Percentiles rank a stretch among this genome's conserved stretches.
These are phyloP conservation scores for Choiromyces venosus DNA, from an alignment of 495 filamentous ascomycete genomes.

Conservation along the genomic window DNA sequence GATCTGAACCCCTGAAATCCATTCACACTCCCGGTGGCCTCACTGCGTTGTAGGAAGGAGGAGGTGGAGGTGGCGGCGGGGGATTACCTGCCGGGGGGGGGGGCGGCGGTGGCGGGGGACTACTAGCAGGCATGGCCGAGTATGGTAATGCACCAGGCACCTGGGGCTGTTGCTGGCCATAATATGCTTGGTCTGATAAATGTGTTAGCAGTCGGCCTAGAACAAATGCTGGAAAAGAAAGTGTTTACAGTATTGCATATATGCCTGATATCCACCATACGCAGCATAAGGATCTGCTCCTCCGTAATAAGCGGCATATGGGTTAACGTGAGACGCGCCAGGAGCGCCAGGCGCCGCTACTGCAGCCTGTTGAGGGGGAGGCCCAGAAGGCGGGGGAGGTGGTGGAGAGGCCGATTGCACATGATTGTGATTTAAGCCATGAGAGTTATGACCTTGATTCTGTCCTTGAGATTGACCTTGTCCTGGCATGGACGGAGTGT, in stretches of 20 bases:
- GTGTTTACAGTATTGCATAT: conserved; percentile 60
- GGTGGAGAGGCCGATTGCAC: conserved; percentile 42
- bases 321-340: conserved; percentile 60
- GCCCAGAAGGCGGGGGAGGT: conserved; percentile 39
- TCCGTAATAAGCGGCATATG: conserved; percentile 78
- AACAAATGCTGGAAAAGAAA: not conserved
- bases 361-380: conserved; percentile 43
- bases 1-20: not conserved
- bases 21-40: conserved; percentile 28
- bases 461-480: conserved; percentile 37
- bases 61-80: conserved; percentile 23
- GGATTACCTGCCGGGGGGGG: conserved; percentile 33
- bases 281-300: conserved; percentile 79
- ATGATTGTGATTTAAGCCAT: conserved; percentile 25
- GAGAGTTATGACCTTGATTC: conserved; percentile 35
- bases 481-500: conserved; percentile 37
- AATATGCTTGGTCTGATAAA: conserved; percentile 37
- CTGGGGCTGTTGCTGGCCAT: conserved; percentile 33
- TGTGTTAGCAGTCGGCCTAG: not conserved
- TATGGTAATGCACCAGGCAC: conserved; percentile 32
- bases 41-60: conserved; percentile 27
- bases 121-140: conserved; percentile 24
- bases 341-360: conserved; percentile 42
- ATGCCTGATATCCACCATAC: conserved; percentile 75
- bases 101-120: conserved; percentile 26